phyloP scores from a whole-genome alignment of 768 basidiomycete genomes.

The Sarcodon sp. region DNA sequence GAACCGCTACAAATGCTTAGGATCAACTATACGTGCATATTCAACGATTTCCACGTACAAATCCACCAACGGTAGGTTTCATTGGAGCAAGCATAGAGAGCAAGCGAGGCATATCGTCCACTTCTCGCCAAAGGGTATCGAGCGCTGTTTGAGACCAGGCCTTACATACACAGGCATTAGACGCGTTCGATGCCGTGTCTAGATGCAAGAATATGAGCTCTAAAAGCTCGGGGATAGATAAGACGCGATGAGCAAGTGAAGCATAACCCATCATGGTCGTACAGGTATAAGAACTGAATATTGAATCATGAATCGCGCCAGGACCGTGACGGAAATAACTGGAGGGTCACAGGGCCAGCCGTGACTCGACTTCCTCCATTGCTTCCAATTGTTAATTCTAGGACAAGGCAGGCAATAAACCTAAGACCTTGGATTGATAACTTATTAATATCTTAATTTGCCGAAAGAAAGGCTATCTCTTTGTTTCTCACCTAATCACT shows the following conservation, averaged over 20 bases:
- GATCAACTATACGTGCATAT: background rate
- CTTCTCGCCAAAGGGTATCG: constrained; percentile 44
- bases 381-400: too few relatives aligned
- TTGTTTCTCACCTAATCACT: too few relatives aligned
- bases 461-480: too few relatives aligned
- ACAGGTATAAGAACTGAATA: too few relatives aligned
- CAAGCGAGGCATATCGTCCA: constrained; percentile 30
- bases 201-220: constrained; percentile 40
- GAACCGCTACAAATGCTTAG: constrained; percentile 9
- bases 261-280: constrained; percentile 1
- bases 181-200: constrained; percentile 24
- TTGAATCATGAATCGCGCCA: too few relatives aligned
- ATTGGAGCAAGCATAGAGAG: constrained; percentile 39
- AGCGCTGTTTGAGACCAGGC: constrained; percentile 45
- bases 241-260: constrained; percentile 21
- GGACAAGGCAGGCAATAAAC: too few relatives aligned
- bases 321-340: too few relatives aligned
- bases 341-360: too few relatives aligned
- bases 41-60: background rate
- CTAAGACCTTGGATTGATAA: too few relatives aligned
- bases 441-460: too few relatives aligned
- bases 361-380: too few relatives aligned
- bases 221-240: constrained; percentile 46
- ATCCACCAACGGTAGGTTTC: constrained; percentile 3
- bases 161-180: constrained; percentile 42